Conservation (phyloP, 2,329 filamentous ascomycete species). For the Colletotrichum sp. region DNA sequence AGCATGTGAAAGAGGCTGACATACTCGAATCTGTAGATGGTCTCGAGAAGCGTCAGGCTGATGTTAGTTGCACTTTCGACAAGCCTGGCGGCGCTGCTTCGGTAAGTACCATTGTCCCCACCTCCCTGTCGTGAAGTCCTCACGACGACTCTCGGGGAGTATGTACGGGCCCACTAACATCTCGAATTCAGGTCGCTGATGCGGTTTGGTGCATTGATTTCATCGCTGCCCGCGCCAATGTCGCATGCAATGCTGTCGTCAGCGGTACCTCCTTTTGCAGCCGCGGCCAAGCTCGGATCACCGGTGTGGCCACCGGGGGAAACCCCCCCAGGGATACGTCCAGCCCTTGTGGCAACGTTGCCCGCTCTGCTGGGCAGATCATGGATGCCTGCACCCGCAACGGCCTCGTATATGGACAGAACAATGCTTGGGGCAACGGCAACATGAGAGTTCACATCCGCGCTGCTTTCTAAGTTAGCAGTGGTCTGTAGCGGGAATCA, state of each 20-base stretch:
- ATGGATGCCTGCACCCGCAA: constrained; percentile 9
- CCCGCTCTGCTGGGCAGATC: constrained; percentile 3
- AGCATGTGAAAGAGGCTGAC: not conserved
- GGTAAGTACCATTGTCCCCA: not conserved
- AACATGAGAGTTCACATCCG: constrained; percentile 5
- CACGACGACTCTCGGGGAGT: not conserved
- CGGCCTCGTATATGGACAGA: constrained; percentile 1
- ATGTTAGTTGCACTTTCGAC: not conserved
- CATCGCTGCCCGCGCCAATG: constrained; percentile 9
- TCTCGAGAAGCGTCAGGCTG: constrained; percentile 8
- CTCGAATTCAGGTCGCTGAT: not conserved
- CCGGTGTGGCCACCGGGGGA: not conserved
- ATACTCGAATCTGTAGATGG: not conserved
- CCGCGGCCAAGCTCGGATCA: constrained; percentile 6
- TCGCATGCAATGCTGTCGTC: constrained; percentile 1
- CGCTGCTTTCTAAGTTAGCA: not conserved
- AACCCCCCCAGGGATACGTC: constrained; percentile 2
- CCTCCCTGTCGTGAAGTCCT: not conserved
- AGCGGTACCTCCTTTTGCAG: constrained; percentile 7
- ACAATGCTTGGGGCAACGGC: constrained; percentile 2
- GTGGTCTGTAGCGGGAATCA: not conserved
- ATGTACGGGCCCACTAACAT: not conserved
- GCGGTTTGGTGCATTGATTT: constrained; percentile 16
- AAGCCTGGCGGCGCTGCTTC: not conserved
- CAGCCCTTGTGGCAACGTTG: constrained; percentile 5